Evolutionary conservation across 2,329 filamentous ascomycete species (phyloP), one percentile per base, ranked within the genome.

Genomic region (Verticillium zaregamsianum): DNA sequence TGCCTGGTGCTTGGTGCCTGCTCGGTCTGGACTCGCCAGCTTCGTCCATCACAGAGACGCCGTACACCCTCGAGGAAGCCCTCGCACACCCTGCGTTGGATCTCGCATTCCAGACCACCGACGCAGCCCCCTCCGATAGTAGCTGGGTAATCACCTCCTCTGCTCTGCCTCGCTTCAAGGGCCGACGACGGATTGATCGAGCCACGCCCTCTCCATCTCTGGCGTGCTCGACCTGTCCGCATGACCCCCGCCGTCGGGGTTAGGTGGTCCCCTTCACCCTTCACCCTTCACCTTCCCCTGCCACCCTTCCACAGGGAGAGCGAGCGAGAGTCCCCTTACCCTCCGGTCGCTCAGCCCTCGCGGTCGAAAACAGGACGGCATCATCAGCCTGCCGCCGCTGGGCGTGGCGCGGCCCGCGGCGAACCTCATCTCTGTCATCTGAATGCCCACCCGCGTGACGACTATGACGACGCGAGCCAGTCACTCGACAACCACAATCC

Each of bases 401-500:
- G 28, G 54, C n/a, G 28, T 56, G 54, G 54, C 54, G 54, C 28
- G 28, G 25, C 54, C 28, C 28, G 32, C 11, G 25, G 8, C 33
- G 54, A n/a, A 23, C 54, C 28, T 31, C 14, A 15, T 39, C 55
- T 20, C 55, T 20, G 55, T 57, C 55, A 57, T 57, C 33, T 57
- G 55, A 57, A 57, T 32, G 55, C 35, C 23, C n/a, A 7, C 23
- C 37, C 55, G 11, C 45, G 45, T 52, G 45, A 52, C 45, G 45
- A 23, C 23, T 25, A 25, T 49, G 35, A 58, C 40, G n/a, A 58
- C 33, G 57, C 17, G 39, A 11, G 23, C 25, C 37, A 33, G 57
- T 58, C 57, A 45, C 57, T 58, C 40, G 57, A 58, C 57, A 40
- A 23, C 57, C 57, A 58, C 32, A 20, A 57, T 49, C 35, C 57